Evolutionary conservation across 768 basidiomycete genomes (phyloP), one percentile per base, ranked within the genome.

Genomic region (Mycena leptocephala): DNA sequence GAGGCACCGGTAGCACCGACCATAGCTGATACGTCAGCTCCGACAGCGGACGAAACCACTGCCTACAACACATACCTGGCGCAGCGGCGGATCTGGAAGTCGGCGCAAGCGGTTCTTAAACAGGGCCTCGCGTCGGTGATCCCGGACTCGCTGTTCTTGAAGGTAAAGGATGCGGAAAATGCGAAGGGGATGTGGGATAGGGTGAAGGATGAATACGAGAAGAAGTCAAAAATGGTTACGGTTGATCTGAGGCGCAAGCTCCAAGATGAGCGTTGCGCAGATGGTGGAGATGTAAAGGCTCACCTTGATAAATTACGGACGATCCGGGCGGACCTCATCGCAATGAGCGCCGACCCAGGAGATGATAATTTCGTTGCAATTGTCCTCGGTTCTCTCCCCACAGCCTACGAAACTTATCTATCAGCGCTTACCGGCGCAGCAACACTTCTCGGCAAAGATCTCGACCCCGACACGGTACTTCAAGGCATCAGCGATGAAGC

Each of bases 91-190:
- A 46, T 70, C 30, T 76, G 75, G 75, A 76, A 75, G 30, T 75
- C 67, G 39, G 67, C 68, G 56, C 73, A 83, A 59, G 81, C 74
- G 16, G 59, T 72, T 13, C 58, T 79, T 16, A 80, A 79, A 55
- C 79, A 82, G 32, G 77, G 79, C 1, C 62, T 83, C 18, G 79
- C 79, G 26, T 72, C 75, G 22, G 77, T 64, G 20, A 79, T 83
- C 24, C 72, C 78, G 5, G 81, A 83, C 33, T 79, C 72, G 3
- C 37, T 83, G 4, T 79, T 82, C 37, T 76, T 83, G 51, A 78
- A 80, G 58, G 75, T 84, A 9, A 78, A 76, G n/a, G 46, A 26
- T 3, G 28, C 62, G 33, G 26, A 26, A 26, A 76, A 55, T 0
- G 79, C 78, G 10, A 24, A 16, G n/a, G n/a, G n/a, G n/a, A n/a